phyloP scores from a whole-genome alignment of 768 basidiomycete species.

The Phlebiopsis gigantea region DNA sequence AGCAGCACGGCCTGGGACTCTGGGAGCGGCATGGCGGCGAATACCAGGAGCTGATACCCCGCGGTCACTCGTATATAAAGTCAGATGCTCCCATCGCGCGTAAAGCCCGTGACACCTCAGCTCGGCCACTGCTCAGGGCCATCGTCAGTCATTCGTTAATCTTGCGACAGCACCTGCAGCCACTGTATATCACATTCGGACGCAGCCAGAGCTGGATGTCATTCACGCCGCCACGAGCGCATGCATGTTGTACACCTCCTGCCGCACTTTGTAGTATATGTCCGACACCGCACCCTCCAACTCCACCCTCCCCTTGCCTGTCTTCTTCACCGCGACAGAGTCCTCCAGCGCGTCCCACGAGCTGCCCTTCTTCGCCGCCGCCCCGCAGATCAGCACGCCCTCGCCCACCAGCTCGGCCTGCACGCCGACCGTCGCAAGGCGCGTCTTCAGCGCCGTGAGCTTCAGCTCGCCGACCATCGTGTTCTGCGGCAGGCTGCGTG shows the following conservation, averaged over 20 bases:
- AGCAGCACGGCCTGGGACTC: neutral
- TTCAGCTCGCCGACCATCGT: constrained; percentile 98
- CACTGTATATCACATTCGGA: neutral
- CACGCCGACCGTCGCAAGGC: constrained; percentile 67
- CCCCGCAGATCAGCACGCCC: constrained; percentile 88
- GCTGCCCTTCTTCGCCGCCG: constrained; percentile 40
- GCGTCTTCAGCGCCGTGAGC: constrained; percentile 81
- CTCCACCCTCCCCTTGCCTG: constrained; percentile 78
- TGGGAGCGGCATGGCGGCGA: neutral
- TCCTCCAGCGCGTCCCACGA: constrained; percentile 47
- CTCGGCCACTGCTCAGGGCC: neutral
- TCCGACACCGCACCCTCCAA: constrained; percentile 86
- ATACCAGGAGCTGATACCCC: neutral
- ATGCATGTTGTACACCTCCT: constrained; percentile 86
- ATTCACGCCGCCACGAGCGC: constrained; percentile 71
- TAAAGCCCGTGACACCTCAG: neutral
- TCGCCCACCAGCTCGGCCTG: constrained; percentile 96
- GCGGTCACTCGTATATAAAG: no score
- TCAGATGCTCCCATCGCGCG: no score
- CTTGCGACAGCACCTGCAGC: neutral
- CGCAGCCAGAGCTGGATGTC: neutral
- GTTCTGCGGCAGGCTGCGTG: constrained; percentile 70
- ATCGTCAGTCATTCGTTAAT: no score
- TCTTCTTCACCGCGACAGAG: constrained; percentile 85
- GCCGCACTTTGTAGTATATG: constrained; percentile 84